Evolutionary conservation across 1,284 basidiomycete genomes (phyloP), one percentile per base, ranked within the genome.

Genomic region (Leccinum pallidistipes): DNA sequence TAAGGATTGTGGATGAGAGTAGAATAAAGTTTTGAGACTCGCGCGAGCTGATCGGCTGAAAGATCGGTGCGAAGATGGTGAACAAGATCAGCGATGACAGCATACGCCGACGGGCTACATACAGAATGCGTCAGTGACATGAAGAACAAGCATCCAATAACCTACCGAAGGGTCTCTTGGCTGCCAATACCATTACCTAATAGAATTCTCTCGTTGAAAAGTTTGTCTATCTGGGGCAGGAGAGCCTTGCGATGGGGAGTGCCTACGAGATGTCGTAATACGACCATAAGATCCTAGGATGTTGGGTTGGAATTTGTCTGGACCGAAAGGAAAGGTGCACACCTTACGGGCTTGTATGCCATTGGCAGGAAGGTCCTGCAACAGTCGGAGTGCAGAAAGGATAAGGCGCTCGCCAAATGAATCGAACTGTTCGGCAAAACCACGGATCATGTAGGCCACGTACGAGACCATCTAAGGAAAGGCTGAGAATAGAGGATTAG

Each of bases 281-380:
- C 95, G 11, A 97, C 90, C 75, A 98, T 87, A 47, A 99, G 80
- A 75, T 99, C 97, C 91, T 96, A 58, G 6, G 72, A 24, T 67
- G 64, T 27, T 18, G 38, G 36, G 60, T 56, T 8, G 27, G 24
- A 5, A 31, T 60, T 60, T 43, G 4, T 56, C 18, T 66, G 10
- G 49, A 60, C 47, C 24, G 2, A 45, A 50, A 34, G 43, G 8
- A 31, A 36, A 31, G n/a, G 10, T 54, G 27, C 66, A 40, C 59
- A 87, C 92, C 81, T 92, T 93, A 74, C 94, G 83, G 12, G 91
- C 86, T 16, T 86, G 80, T n/a, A 94, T 89, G 7, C 90, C 90
- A 71, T 92, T 94, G 0, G 91, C 84, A 21, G 97, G 97, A 69
- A 95, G 96, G 74, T 99, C 97, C 72, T 98, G 92, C 57, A 99